Base-by-base conservation (phyloP, 768 basidiomycete genomes). In the Kwoniella pini region DNA sequence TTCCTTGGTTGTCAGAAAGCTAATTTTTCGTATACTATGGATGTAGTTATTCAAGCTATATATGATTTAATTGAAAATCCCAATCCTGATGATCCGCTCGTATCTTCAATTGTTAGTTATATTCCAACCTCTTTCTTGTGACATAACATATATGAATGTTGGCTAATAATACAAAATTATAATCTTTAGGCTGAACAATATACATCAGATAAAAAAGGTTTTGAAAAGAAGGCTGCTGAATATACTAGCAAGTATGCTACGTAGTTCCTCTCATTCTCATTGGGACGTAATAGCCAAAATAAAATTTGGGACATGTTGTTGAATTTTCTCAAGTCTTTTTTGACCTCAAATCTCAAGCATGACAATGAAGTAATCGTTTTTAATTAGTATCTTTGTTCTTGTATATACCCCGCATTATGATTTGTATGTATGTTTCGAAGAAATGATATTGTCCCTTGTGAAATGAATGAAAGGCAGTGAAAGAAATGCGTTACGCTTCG, bases 21-120 rank as follows among this genome's bases (percentile, higher is more conserved):
- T 43, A 7, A 24, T 19, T 45, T 27, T 19, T 33, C 36, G 24
- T 15, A 27, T 44, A 13, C 11, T 4, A 21, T 40, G 6, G 19
- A 33, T n/a, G 4, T 50, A 79, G 79, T 79, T 38, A 57, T 79
- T 49, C 30, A 68, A 26, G 71, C 75, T 1, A 60, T 79, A 44
- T 77, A 75, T 50, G 74, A 79, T 28, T 69, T 79, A 2, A 63
- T 79, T 12, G 63, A 66, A 13, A 71, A 65, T 12, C 79, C 79
- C 0, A 79, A 79, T 50, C 79, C 79, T 5, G 79, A 79, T 45
- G 79, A 79, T 60, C 79, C 79, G 3, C 69, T 79, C 21, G 77
- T 79, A 4, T 64, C 79, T 0, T 77, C 72, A 11, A 78, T 79
- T 36, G 71, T 77, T 42, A 69, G 71, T 62, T 31, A 17, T 7